phyloP scores from a whole-genome alignment of 805 yeast species.

The Scheffersomyces stipitis region DNA sequence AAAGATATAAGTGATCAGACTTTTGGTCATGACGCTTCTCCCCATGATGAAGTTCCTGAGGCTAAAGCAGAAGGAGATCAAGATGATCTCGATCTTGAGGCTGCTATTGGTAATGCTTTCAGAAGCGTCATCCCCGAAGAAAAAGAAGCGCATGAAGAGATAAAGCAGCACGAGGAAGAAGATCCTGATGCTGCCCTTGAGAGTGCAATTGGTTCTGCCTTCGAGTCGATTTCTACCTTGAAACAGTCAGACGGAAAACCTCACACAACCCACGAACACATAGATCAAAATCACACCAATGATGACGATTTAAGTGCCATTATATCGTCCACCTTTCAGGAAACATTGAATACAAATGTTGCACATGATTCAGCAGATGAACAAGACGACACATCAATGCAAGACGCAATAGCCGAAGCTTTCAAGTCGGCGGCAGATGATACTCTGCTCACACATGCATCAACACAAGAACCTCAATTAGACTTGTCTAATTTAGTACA shows the following conservation, averaged over 20 bases:
- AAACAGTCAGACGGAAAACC: constrained; percentile 2
- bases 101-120: constrained; percentile 18
- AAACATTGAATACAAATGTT: constrained; percentile 5
- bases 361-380: constrained; percentile 1
- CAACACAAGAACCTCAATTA: constrained; percentile 2
- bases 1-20: not conserved
- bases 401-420: constrained; percentile 30
- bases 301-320: constrained; percentile 10
- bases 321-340: constrained; percentile 11
- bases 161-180: constrained; percentile 2
- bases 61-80: constrained; percentile 2
- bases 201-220: constrained; percentile 15
- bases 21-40: not conserved
- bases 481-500: constrained; percentile 26
- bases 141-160: not conserved
- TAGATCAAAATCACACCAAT: not conserved
- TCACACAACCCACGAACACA: not conserved
- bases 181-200: constrained; percentile 6
- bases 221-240: constrained; percentile 10
- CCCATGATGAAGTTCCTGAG: too few species aligned
- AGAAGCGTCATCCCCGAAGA: constrained; percentile 7
- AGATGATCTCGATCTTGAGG: constrained; percentile 14
- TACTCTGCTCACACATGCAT: not conserved
- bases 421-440: constrained; percentile 19
- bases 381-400: constrained; percentile 14